A percentile compares a stretch with the other conserved stretches of the same genome.
phyloP scores from a whole-genome alignment of 345 rosid genomes.

The Excoecaria cochinchinensis region DNA sequence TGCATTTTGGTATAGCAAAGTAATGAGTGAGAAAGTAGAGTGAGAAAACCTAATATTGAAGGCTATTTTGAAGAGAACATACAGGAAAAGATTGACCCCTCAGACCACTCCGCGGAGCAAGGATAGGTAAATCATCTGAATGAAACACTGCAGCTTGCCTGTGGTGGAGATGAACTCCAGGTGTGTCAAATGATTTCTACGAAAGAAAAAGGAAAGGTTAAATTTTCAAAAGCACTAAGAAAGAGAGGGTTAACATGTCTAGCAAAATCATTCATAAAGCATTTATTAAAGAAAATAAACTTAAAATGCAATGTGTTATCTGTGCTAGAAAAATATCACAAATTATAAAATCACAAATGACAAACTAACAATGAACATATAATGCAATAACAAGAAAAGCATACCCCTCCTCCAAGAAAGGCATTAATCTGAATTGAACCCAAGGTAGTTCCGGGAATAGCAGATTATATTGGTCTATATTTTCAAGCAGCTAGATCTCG shows the following conservation, averaged over 20 bases:
- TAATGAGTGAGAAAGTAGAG: too few species aligned
- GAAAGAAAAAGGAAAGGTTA: slow-evolving; percentile 1
- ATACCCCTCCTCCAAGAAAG: slow-evolving; percentile 91
- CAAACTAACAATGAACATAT: slow-evolving; percentile 2
- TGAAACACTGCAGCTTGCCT: slow-evolving; percentile 96
- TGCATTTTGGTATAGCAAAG: too few species aligned
- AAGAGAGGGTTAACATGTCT: too few species aligned
- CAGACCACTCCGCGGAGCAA: slow-evolving; percentile 89
- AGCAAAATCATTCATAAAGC: neutral
- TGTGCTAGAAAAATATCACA: neutral
- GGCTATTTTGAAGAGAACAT: slow-evolving; percentile 27
- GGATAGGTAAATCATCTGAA: slow-evolving; percentile 83
- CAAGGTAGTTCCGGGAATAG: slow-evolving; percentile 97
- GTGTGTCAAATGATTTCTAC: slow-evolving; percentile 86
- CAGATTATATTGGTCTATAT: slow-evolving; percentile 90
- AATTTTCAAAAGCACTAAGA: neutral
- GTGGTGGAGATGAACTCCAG: slow-evolving; percentile 96
- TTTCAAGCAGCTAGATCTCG: slow-evolving; percentile 83
- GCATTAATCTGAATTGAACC: slow-evolving; percentile 94
- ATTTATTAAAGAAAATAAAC: neutral
- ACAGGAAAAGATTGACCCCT: slow-evolving; percentile 73
- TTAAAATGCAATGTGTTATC: neutral
- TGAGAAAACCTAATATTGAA: neutral
- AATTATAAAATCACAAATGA: neutral
- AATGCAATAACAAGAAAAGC: slow-evolving; percentile 19